Evolutionary conservation across 139 green algal genomes (phyloP).

Genomic region (Nannochloris sp.): DNA sequence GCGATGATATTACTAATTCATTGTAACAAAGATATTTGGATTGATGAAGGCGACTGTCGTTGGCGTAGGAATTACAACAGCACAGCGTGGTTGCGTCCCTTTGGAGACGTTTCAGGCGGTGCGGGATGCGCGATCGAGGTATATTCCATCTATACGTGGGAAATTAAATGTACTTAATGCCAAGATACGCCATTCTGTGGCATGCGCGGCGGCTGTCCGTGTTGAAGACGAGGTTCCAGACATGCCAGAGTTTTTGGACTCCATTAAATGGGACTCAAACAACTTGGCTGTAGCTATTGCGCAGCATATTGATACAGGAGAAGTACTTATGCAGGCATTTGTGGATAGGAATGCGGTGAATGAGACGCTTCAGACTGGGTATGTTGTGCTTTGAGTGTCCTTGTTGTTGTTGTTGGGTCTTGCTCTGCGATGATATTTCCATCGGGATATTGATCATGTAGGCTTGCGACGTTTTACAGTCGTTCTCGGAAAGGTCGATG

Average conservation of each 20-base stretch:
- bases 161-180: background rate
- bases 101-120: too few relatives aligned
- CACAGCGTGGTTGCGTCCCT: background rate
- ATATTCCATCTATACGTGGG: background rate
- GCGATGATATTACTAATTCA: too few relatives aligned
- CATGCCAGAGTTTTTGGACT: conserved; percentile 61
- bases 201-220: background rate
- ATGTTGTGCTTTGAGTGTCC: conserved; percentile 20
- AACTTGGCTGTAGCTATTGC: conserved; percentile 88
- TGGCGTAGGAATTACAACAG: background rate
- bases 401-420: background rate
- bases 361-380: conserved; percentile 79
- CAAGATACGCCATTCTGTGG: background rate
- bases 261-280: conserved; percentile 73
- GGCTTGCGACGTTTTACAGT: conserved; percentile 91
- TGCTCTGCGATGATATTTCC: conserved; percentile 1
- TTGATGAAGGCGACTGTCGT: background rate
- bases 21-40: background rate
- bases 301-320: conserved; percentile 91
- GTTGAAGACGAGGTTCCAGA: conserved; percentile 9
- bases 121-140: background rate
- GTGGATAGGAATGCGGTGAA: conserved; percentile 70
- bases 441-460: conserved; percentile 20
- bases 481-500: conserved; percentile 79
- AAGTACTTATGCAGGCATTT: conserved; percentile 96